Percentiles rank a stretch among this genome's conserved stretches.
Evolutionary conservation across 139 green algal species (phyloP).

Genomic region (Desmodesmus armatus): DNA sequence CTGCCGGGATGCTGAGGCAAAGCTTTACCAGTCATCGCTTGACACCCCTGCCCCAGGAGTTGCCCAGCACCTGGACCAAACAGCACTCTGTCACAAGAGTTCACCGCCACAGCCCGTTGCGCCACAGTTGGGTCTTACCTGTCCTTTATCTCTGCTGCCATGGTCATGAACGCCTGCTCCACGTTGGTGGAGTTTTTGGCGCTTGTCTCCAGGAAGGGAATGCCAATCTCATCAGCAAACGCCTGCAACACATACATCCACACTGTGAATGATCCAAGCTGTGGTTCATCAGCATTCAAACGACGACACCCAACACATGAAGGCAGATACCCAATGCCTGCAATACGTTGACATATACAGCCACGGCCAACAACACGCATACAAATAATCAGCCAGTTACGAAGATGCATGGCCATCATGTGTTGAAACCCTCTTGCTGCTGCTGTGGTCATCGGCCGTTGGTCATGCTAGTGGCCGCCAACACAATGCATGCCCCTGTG

Average conservation of each 20-base stretch:
- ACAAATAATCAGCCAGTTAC: too few species aligned
- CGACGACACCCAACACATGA: neutral
- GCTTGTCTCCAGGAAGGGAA: conserved; percentile 99
- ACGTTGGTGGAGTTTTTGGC: conserved; percentile 99
- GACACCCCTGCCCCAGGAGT: too few species aligned
- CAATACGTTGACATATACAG: neutral
- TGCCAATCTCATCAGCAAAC: conserved; percentile 99
- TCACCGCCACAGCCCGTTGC: neutral
- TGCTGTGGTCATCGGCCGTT: too few species aligned
- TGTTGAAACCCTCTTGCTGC: too few species aligned
- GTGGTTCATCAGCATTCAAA: neutral
- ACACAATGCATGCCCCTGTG: too few species aligned
- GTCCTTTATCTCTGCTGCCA: conserved; percentile 99
- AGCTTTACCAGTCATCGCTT: too few species aligned
- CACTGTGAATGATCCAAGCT: neutral
- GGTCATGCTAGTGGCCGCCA: too few species aligned
- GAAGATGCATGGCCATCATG: too few species aligned
- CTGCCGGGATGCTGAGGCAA: too few species aligned
- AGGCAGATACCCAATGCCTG: neutral
- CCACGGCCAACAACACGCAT: too few species aligned
- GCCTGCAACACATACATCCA: conserved; percentile 64
- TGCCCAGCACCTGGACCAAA: too few species aligned
- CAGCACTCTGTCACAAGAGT: too few species aligned
- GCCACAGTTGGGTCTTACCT: neutral
- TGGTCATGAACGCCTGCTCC: conserved; percentile 99